Evolutionary conservation across 495 filamentous ascomycete species (phyloP), one percentile per base, ranked within the genome.

Genomic region (Penicillium herquei): DNA sequence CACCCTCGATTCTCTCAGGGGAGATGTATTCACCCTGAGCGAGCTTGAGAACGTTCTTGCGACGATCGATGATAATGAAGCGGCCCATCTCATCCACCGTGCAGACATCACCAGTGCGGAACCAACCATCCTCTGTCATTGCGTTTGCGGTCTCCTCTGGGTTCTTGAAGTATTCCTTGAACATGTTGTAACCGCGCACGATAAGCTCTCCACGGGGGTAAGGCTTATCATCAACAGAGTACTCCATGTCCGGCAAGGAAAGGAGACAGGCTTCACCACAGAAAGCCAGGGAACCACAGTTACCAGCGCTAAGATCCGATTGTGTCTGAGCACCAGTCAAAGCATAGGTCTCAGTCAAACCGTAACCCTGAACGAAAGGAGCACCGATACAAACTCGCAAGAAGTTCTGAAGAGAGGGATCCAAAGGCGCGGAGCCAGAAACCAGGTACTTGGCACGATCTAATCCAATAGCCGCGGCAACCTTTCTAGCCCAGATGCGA

Each of bases 11-110:
- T 32, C 93, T 89, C 76, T 98, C 94, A 21, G 94, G 94, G 31
- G 92, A 97, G 62, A 98, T 90, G 70, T 98, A 98, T 77, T 98
- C 94, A 69, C 94, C 94, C 70, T 98, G 94, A 0, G 94, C 88
- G 41, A 98, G 83, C 82, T 98, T 98, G 66, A 98, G 86, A 13
- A 98, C 89, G 72, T 98, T 98, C 87, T 98, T 98, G 64, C 91
- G 87, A 58, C 94, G 91, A 73, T 98, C 94, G 63, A 98, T 87
- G 71, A 98, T 92, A 62, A 83, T 84, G 76, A 98, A 89, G 52
- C 95, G 89, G 54, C 94, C 94, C 63, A 87, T 71, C 49, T 84
- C 83, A 68, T 98, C 94, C 30, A 98, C 76, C 14, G 81, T 80
- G 64, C 83, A 87, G 43, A 98, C 92, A 64, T 98, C 94, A 17